Base-by-base conservation (phyloP, 495 filamentous ascomycete species). In the Tuber magnatum region DNA sequence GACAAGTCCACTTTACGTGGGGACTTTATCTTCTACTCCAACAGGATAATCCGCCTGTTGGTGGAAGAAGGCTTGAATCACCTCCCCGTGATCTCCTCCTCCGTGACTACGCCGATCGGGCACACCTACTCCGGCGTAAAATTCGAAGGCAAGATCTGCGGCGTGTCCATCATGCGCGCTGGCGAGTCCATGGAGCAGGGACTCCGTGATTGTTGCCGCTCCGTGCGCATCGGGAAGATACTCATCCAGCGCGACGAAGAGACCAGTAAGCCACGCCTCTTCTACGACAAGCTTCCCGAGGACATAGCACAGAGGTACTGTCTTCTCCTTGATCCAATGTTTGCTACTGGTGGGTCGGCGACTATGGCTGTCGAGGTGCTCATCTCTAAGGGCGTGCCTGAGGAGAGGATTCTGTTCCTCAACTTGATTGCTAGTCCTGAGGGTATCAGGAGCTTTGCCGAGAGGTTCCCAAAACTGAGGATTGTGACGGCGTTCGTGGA, bases 181-280 rank as follows among this genome's bases (percentile, higher is more conserved):
- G 96, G 95, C 44, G 95, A 99, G 84, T 92, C 94, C 46, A 98
- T 99, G 95, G 95, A 98, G 85, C 94, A 98, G 85, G 95, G 93
- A 3, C 85, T 99, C 77, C 88, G 96, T 32, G 94, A 99, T 84
- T 99, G 96, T 85, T 99, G 96, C 85, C 90, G 96, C 35, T 95
- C 92, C 6, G 95, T 99, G 44, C 87, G 96, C 73, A 98, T 99
- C 81, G 96, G 95, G 71, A 99, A 99, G 87, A 99, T 98, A 72
- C 86, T 99, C 77, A 99, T 98, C 82, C 95, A 99, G 84, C 85
- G 96, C 73, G 94, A 99, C 82, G 96, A 98, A 85, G 95, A 98
- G 86, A 97, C 94, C 1, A 88, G 90, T 75, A 89, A 90, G 87
- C 96, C 95, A 7, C 93, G 91, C 82, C 88, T 99, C 46, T 99